These are phyloP conservation scores for Boletus vermiculosoides DNA, from an alignment of 768 basidiomycete genomes.

Conservation along the genomic window DNA sequence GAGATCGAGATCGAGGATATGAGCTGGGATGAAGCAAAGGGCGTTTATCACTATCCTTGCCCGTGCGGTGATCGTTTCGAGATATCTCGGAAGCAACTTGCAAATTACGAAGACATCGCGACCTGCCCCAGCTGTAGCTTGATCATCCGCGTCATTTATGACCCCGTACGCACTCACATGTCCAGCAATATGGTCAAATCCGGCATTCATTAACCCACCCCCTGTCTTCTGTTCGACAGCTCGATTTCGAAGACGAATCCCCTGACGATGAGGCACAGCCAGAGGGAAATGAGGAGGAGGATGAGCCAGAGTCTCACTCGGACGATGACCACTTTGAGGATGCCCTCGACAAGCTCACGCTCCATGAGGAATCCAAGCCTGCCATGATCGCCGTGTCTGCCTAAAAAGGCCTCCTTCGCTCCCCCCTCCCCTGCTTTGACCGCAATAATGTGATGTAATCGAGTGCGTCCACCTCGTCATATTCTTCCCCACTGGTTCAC, in stretches of 20 bases:
- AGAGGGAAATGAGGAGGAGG: conserved; percentile 36
- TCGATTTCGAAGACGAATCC: conserved; percentile 83
- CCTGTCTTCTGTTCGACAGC: conserved; percentile 38
- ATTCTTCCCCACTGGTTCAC: not conserved
- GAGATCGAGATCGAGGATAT: conserved; percentile 98
- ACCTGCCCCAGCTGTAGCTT: conserved; percentile 96
- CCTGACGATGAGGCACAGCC: conserved; percentile 45
- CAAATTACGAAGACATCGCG: conserved; percentile 89
- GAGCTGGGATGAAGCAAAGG: conserved; percentile 79
- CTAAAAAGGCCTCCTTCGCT: not conserved
- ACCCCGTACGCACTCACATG: conserved; percentile 73
- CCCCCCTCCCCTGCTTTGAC: not conserved
- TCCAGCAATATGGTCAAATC: not conserved
- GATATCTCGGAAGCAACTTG: conserved; percentile 81
- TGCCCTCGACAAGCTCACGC: conserved; percentile 59
- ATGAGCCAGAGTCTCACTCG: conserved; percentile 36
- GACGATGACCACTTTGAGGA: conserved; percentile 57
- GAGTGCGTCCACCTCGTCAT: not conserved
- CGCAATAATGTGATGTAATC: not conserved
- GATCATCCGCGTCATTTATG: conserved; percentile 88
- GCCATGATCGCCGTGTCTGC: conserved; percentile 19
- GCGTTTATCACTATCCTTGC: conserved; percentile 94
- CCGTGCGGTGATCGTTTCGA: conserved; percentile 99
- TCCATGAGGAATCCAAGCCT: conserved; percentile 15
- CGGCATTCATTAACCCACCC: conserved; percentile 1